Conservation (phyloP, 1,284 basidiomycete species). For the Polyporus tsugae region DNA sequence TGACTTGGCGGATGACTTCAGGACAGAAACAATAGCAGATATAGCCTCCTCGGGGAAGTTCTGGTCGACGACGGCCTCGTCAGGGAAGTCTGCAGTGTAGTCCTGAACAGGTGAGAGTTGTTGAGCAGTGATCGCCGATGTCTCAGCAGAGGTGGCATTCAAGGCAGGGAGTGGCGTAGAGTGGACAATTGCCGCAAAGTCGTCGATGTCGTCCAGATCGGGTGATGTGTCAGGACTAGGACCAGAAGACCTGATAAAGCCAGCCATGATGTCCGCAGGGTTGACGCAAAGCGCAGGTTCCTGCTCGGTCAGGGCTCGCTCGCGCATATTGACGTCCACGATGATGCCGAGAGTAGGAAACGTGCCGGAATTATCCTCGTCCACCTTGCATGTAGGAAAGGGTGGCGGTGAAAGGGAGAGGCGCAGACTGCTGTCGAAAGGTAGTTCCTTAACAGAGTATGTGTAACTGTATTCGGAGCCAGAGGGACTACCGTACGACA, state of each 20-base stretch:
- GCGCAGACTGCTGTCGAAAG: constrained; percentile 15
- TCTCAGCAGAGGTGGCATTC: background rate
- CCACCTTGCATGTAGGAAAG: background rate
- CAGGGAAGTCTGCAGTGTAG: constrained; percentile 28
- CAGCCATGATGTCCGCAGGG: constrained; percentile 53
- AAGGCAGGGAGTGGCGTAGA: background rate
- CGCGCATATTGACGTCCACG: constrained; percentile 56
- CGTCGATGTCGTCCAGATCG: constrained; percentile 2
- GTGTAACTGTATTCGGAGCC: constrained; percentile 15
- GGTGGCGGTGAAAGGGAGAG: constrained; percentile 22
- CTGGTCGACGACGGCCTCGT: constrained; percentile 23
- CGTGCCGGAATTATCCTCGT: constrained; percentile 10
- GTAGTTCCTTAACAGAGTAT: constrained; percentile 12
- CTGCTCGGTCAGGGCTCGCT: constrained; percentile 37
- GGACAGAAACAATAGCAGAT: constrained; percentile 38
- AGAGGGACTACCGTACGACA: constrained; percentile 24
- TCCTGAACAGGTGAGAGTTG: constrained; percentile 17
- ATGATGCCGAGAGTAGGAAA: constrained; percentile 45
- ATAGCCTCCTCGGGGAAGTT: constrained; percentile 39
- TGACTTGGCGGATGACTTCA: constrained; percentile 25
- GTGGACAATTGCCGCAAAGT: background rate
- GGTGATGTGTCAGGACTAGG: constrained; percentile 10
- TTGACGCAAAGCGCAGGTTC: constrained; percentile 47
- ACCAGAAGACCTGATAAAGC: constrained; percentile 17
- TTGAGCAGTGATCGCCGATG: background rate